phyloP scores from a whole-genome alignment of 352 stramenopile species.

The Pythium periplocum region DNA sequence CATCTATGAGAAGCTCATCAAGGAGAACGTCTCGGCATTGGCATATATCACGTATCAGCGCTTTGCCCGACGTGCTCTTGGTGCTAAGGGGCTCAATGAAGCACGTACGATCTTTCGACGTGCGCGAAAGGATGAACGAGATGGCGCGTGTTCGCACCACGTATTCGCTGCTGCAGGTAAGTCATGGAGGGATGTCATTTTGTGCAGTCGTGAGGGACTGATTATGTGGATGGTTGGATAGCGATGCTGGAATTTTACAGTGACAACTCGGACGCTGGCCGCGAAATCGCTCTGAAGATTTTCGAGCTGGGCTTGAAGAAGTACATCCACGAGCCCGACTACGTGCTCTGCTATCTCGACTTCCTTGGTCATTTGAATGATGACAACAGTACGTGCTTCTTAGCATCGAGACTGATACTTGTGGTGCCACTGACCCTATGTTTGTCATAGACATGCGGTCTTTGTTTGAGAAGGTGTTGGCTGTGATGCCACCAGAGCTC shows the following conservation, averaged over 20 bases:
- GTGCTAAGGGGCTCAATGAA: slow-evolving; percentile 67
- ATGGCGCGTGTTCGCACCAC: slow-evolving; percentile 78
- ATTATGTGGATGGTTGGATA: slow-evolving; percentile 17
- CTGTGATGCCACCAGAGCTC: slow-evolving; percentile 75
- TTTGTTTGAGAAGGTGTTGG: slow-evolving; percentile 85
- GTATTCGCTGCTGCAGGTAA: slow-evolving; percentile 79
- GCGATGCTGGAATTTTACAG: slow-evolving; percentile 85
- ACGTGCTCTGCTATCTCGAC: slow-evolving; percentile 81
- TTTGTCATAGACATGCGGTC: slow-evolving; percentile 73
- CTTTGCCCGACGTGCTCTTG: slow-evolving; percentile 73
- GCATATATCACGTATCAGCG: slow-evolving; percentile 84
- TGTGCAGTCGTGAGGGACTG: slow-evolving; percentile 7
- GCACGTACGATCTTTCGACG: slow-evolving; percentile 78
- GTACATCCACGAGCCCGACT: slow-evolving; percentile 82
- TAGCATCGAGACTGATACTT: neutral
- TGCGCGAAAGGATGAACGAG: slow-evolving; percentile 76
- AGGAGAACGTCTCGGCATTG: slow-evolving; percentile 65
- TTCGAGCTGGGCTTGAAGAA: slow-evolving; percentile 87
- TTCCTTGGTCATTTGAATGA: slow-evolving; percentile 85
- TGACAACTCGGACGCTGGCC: slow-evolving; percentile 71
- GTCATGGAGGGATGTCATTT: neutral
- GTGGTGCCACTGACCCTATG: neutral
- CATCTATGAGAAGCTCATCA: slow-evolving; percentile 79
- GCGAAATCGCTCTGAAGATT: slow-evolving; percentile 86
- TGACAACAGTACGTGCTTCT: slow-evolving; percentile 73